Conservation (phyloP, 2,329 filamentous ascomycete species). For the Exophiala sp. region DNA sequence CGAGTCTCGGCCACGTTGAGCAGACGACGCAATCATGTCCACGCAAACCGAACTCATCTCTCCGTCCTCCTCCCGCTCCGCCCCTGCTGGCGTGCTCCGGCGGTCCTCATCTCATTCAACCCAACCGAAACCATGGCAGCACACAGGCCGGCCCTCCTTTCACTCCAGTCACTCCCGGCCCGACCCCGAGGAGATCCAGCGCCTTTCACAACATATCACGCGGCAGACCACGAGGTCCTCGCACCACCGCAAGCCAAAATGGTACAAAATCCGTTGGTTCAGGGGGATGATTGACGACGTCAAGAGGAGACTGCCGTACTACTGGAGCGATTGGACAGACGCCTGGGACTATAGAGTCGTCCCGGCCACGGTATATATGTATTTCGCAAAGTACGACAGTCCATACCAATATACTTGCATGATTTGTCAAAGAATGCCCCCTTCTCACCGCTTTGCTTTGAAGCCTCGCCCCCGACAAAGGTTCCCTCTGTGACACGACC, state of each 20-base stretch:
- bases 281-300: slow-evolving; percentile 75
- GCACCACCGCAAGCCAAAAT: slow-evolving; percentile 37
- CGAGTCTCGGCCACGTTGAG: neutral
- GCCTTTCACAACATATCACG: slow-evolving; percentile 19
- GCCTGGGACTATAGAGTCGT: slow-evolving; percentile 88
- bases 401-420: slow-evolving; percentile 31
- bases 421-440: neutral
- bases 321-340: slow-evolving; percentile 75
- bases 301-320: slow-evolving; percentile 67
- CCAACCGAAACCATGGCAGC: slow-evolving; percentile 25
- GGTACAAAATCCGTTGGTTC: slow-evolving; percentile 72
- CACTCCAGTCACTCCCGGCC: slow-evolving; percentile 22
- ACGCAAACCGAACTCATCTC: slow-evolving; percentile 16
- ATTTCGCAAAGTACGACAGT: slow-evolving; percentile 73
- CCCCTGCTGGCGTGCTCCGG: slow-evolving; percentile 9
- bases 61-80: slow-evolving; percentile 10
- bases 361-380: slow-evolving; percentile 86
- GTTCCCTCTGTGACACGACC: neutral
- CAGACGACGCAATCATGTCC: slow-evolving; percentile 7
- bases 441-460: neutral
- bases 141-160: slow-evolving; percentile 17
- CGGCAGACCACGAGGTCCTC: slow-evolving; percentile 20
- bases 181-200: slow-evolving; percentile 25
- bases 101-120: slow-evolving; percentile 23
- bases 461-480: slow-evolving; percentile 5